Percentiles rank a stretch among this genome's conserved stretches.
Evolutionary conservation across 352 stramenopile genomes (phyloP).

Genomic region (Phytophthora pinifolia): DNA sequence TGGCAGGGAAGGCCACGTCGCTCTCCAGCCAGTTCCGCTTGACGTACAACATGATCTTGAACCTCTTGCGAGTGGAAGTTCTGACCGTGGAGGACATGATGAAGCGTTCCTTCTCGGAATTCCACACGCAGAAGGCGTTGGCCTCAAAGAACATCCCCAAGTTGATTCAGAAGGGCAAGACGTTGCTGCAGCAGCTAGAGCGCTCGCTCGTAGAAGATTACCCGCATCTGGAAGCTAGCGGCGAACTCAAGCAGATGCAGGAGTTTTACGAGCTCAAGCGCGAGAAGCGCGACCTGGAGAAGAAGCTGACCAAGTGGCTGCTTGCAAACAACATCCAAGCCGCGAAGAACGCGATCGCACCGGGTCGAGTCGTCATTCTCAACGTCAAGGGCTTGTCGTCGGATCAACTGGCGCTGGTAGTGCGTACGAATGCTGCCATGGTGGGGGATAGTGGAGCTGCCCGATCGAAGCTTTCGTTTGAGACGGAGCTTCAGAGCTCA

Average conservation of each 20-base stretch:
- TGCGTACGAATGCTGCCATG: conserved; percentile 46
- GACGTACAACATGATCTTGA: conserved; percentile 99
- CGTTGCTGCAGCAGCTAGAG: conserved; percentile 53
- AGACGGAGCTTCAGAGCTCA: conserved; percentile 29
- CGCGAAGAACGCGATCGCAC: conserved; percentile 61
- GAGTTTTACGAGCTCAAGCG: conserved; percentile 70
- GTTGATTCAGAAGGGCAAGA: conserved; percentile 65
- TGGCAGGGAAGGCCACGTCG: conserved; percentile 94
- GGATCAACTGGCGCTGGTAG: conserved; percentile 61
- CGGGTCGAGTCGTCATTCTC: conserved; percentile 56
- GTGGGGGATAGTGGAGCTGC: conserved; percentile 22
- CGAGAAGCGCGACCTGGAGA: conserved; percentile 70
- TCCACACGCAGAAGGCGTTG: conserved; percentile 91
- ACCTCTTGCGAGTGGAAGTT: conserved; percentile 91
- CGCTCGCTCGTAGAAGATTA: conserved; percentile 56
- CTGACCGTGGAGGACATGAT: conserved; percentile 96
- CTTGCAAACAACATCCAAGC: conserved; percentile 66
- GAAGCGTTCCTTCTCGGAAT: conserved; percentile 97
- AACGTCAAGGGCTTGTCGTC: conserved; percentile 67
- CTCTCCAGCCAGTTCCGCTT: conserved; percentile 97
- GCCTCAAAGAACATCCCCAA: conserved; percentile 77
- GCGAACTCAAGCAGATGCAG: conserved; percentile 63
- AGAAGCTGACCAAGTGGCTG: conserved; percentile 71
- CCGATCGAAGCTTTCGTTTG: conserved; percentile 54
- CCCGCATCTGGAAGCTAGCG: conserved; percentile 54